phyloP scores from a whole-genome alignment of 2,329 filamentous ascomycete species.

The Zymoseptoria brevis region DNA sequence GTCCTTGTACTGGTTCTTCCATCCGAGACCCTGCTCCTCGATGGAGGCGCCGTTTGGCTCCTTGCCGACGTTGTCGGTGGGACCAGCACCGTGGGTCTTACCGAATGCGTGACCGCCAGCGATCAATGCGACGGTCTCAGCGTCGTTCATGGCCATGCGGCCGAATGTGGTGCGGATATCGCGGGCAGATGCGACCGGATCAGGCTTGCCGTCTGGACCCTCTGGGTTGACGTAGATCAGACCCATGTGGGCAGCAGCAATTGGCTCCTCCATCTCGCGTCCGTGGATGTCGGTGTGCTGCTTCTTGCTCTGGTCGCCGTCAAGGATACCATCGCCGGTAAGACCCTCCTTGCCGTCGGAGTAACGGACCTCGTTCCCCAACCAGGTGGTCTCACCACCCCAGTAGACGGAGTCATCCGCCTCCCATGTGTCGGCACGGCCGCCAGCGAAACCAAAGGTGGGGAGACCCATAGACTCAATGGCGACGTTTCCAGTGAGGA shows the following conservation, averaged over 20 bases:
- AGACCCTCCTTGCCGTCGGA: constrained; percentile 43
- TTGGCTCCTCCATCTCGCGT: constrained; percentile 59
- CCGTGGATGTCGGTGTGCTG: constrained; percentile 42
- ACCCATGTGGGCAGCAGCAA: constrained; percentile 65
- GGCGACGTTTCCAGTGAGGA: constrained; percentile 68
- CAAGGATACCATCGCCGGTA: constrained; percentile 35
- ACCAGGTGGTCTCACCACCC: constrained; percentile 67
- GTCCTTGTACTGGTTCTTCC: constrained; percentile 55
- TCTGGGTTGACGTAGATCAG: constrained; percentile 78
- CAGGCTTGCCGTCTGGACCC: constrained; percentile 64
- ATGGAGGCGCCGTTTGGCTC: constrained; percentile 60
- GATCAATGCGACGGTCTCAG: constrained; percentile 73
- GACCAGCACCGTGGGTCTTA: constrained; percentile 69
- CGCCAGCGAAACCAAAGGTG: constrained; percentile 66
- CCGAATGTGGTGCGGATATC: constrained; percentile 69
- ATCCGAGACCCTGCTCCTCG: constrained; percentile 63
- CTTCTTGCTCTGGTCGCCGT: constrained; percentile 36
- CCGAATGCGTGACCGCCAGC: constrained; percentile 71
- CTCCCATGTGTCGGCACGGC: constrained; percentile 65
- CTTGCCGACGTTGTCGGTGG: constrained; percentile 54
- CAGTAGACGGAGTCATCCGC: constrained; percentile 70
- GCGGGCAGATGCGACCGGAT: constrained; percentile 58
- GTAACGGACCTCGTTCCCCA: constrained; percentile 68
- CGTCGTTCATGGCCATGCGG: constrained; percentile 77
- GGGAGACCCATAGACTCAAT: constrained; percentile 69